Evolutionary conservation across 225 moss, liverwort and hornwort genomes (phyloP), one percentile per base, ranked within the genome.

Genomic region (Bryum argenteum): DNA sequence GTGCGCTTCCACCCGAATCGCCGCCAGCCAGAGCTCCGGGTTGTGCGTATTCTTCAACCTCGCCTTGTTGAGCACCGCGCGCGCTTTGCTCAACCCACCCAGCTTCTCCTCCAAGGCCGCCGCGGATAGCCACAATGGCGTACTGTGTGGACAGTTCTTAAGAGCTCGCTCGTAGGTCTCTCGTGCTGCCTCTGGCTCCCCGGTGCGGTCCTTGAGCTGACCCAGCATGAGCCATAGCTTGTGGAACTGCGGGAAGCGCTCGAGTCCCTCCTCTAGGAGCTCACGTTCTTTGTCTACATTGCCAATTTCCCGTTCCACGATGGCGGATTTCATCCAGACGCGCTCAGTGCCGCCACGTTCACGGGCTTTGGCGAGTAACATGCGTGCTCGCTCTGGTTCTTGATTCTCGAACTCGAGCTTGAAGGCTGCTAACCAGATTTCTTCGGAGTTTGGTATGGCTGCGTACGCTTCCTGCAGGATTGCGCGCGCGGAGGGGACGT

Each of bases 151-250:
- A 58, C 94, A 97, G 38, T 82, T 82, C 54, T 79, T 86, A 45
- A 97, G 77, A 8, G 83, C 97, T 73, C 51, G 86, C 40, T 97
- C 97, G 23, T 94, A 97, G 10, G 85, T 76, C 50, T 91, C 90
- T 13, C 86, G 90, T 20, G 94, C 90, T 10, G 62, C 73, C 62
- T 90, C 94, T 45, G 84, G 66, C 62, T 89, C 69, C 16, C 89
- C 92, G 16, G 75, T 61, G 24, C 92, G 89, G 58, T 97, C 94
- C 80, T 94, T 89, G 56, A 94, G 85, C 76, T 97, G 97, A 39
- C 97, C 97, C 12, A 92, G 92, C 94, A 97, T 97, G 61, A 97
- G 82, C 97, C 97, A 97, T 48, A 97, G 87, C 77, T 97, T 97
- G 87, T 90, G 94, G 54, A 90, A 94, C 41, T 85, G 83, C 5